Base-by-base conservation (phyloP, 306 rosid species). In the Fagus sylvatica region DNA sequence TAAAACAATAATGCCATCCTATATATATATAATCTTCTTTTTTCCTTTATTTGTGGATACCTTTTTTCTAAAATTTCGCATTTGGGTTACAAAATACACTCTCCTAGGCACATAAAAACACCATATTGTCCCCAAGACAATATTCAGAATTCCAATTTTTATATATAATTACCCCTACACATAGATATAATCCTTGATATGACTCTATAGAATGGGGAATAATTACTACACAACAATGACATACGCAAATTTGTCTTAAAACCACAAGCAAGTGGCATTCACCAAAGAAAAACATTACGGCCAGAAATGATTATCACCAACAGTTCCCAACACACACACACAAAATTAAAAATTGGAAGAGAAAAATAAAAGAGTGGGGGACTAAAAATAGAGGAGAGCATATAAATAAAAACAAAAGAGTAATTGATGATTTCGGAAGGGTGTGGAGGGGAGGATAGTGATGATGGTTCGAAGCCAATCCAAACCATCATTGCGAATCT, bases 401-500 rank as follows among this genome's bases (percentile, higher is more conserved):
- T 71, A 85, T 74, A 89, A 87, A 83, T 80, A 80, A 89, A 81
- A 85, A 74, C 84, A 79, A 80, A 84, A 87, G 84, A 82, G 89
- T 72, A 87, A 86, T 89, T 80, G 87, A 87, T 88, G 82, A 85
- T 62, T 22, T 22, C 28, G 28, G 62, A 59, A 40, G 77, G 49
- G 80, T 76, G 64, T 82, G 85, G 53, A 28, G 64, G 71, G 86
- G 82, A 33, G 79, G 48, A 55, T 53, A 75, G 85, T 81, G 84
- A 86, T 84, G 87, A 82, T 85, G 83, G 92, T 89, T 86, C 73
- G 89, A 87, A 93, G 88, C 98, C 98, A 93, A 96, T 91, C 99
- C 97, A 84, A 82, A 87, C 88, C 97, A 96, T 96, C 91, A 96
- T 96, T 96, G 98, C 98, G 96, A 85, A 96, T 93, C 98, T 93